Evolutionary conservation across 805 yeast species (phyloP).

Genomic region (Kuraishia floccosa): DNA sequence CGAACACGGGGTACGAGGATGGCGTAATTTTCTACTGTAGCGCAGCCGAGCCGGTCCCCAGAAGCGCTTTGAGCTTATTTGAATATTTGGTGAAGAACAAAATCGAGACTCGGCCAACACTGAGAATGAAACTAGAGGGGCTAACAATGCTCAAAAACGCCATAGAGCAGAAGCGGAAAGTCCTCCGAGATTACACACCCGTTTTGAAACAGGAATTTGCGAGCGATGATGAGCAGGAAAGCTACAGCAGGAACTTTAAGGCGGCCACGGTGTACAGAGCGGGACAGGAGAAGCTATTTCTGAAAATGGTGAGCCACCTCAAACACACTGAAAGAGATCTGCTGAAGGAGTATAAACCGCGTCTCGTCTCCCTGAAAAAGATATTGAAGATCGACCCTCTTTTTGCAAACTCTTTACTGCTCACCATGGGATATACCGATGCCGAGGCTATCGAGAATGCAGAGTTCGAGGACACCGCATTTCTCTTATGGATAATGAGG

Average conservation of each 20-base stretch:
- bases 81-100: constrained; percentile 35
- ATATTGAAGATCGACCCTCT: constrained; percentile 21
- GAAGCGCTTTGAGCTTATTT: constrained; percentile 37
- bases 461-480: constrained; percentile 42
- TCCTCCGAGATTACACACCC: constrained; percentile 16
- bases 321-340: constrained; percentile 30
- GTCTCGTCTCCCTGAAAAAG: constrained; percentile 23
- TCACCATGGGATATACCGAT: constrained; percentile 44
- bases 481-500: constrained; percentile 55
- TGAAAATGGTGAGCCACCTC: constrained; percentile 22
- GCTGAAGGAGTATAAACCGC: constrained; percentile 21
- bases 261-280: constrained; percentile 22
- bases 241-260: constrained; percentile 5
- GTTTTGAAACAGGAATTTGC: constrained; percentile 3
- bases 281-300: constrained; percentile 28
- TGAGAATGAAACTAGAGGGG: constrained; percentile 52
- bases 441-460: constrained; percentile 39
- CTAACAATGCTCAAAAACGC: constrained; percentile 43
- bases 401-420: constrained; percentile 41
- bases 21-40: constrained; percentile 2
- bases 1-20: constrained; percentile 3
- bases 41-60: constrained; percentile 21
- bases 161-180: constrained; percentile 31
- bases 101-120: constrained; percentile 32
- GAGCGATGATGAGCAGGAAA: constrained; percentile 1